These are phyloP conservation scores for Comarum palustre DNA, from an alignment of 306 rosid species.

Conservation along the genomic window DNA sequence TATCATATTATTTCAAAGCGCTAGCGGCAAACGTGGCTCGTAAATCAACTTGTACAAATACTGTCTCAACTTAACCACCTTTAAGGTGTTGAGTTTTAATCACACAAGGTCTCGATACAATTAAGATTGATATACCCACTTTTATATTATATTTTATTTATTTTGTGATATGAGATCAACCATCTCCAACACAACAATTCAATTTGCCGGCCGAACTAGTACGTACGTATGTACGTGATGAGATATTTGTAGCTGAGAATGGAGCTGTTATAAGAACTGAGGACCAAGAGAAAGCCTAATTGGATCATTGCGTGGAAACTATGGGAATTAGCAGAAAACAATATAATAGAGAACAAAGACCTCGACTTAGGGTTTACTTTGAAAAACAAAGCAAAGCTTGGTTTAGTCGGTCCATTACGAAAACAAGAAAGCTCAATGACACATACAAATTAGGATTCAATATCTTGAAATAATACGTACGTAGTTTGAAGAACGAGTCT, in stretches of 20 bases:
- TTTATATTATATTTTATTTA: too few species aligned
- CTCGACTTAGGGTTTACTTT: conserved; percentile 13
- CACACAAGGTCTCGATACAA: too few species aligned
- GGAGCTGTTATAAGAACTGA: not conserved
- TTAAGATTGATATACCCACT: too few species aligned
- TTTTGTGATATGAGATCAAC: too few species aligned
- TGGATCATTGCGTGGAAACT: conserved; percentile 4
- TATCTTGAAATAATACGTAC: not conserved
- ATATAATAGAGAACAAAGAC: not conserved
- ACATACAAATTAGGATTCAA: conserved; percentile 10
- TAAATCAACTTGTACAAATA: too few species aligned
- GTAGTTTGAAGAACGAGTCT: not conserved
- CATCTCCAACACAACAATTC: too few species aligned
- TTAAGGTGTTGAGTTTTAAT: too few species aligned
- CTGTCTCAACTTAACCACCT: too few species aligned
- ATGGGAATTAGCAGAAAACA: too few species aligned
- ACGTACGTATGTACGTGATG: not conserved
- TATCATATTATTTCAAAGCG: too few species aligned
- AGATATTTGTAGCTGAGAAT: not conserved
- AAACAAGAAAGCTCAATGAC: not conserved
- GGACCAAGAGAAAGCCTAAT: not conserved
- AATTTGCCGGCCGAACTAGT: too few species aligned
- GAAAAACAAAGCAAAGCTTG: not conserved
- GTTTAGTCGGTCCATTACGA: not conserved
- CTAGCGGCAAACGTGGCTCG: too few species aligned